These are phyloP conservation scores for Bryopsis sp. DNA, from an alignment of 139 green algal genomes.

Conservation along the genomic window DNA sequence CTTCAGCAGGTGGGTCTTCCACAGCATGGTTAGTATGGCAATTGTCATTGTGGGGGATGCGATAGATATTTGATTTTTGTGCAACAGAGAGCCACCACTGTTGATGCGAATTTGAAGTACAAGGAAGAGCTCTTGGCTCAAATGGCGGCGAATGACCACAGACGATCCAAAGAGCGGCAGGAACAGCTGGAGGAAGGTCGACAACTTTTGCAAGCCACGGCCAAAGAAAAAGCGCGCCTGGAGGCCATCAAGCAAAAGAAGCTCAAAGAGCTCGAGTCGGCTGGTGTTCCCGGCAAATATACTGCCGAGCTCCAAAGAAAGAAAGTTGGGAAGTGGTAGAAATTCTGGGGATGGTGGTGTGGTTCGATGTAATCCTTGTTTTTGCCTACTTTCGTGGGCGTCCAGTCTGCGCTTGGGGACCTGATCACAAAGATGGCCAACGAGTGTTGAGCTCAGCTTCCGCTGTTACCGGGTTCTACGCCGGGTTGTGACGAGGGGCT, in stretches of 20 bases:
- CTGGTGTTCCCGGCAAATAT: slow-evolving; percentile 74
- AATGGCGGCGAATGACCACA: slow-evolving; percentile 55
- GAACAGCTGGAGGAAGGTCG: slow-evolving; percentile 55
- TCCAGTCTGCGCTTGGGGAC: no score
- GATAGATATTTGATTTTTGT: background rate
- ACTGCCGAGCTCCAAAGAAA: slow-evolving; percentile 62
- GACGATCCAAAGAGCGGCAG: slow-evolving; percentile 28
- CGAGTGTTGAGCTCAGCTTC: no score
- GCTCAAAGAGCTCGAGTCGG: slow-evolving; percentile 54
- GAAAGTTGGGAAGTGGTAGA: no score
- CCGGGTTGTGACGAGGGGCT: no score
- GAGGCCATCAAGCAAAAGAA: slow-evolving; percentile 61
- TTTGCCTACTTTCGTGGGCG: no score
- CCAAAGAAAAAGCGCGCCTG: slow-evolving; percentile 41
- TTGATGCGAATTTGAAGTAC: slow-evolving; percentile 33
- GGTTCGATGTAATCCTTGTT: no score
- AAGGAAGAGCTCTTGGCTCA: slow-evolving; percentile 65
- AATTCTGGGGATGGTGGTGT: no score
- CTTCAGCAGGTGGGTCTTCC: slow-evolving; percentile 31
- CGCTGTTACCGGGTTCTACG: no score
- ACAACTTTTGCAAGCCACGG: slow-evolving; percentile 31
- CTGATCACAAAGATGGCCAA: no score
- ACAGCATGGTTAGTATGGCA: no score
- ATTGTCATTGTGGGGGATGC: background rate
- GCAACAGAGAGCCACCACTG: background rate